A percentile compares a stretch with the other conserved stretches of the same genome.
phyloP scores from a whole-genome alignment of 139 green algal species.

The Cymbomonas tetramitiformis region DNA sequence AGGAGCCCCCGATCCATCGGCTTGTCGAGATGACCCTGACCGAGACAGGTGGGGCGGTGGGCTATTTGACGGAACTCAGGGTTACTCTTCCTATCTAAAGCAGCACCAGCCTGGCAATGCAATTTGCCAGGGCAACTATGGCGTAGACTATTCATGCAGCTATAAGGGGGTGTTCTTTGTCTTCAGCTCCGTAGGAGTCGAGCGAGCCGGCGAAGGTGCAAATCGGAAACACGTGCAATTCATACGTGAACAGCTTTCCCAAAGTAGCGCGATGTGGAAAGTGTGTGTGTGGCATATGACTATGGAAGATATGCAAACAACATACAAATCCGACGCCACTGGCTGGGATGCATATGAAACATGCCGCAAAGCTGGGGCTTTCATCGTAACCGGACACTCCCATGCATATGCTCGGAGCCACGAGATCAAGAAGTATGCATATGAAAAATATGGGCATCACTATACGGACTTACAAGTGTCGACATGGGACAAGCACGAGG shows the following conservation, averaged over 20 bases:
- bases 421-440: not conserved
- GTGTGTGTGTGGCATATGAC: conserved; percentile 17
- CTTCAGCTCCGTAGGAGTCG: not conserved
- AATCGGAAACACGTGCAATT: conserved; percentile 3
- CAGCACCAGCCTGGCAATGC: not conserved
- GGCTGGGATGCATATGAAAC: conserved; percentile 11
- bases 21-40: too few species aligned
- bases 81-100: not conserved
- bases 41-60: too few species aligned
- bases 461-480: not conserved
- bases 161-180: not conserved
- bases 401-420: conserved; percentile 1
- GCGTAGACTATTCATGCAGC: not conserved
- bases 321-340: conserved; percentile 6
- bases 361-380: conserved; percentile 8
- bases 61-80: too few species aligned
- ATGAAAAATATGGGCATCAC: not conserved
- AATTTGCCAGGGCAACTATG: not conserved
- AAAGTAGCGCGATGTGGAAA: not conserved
- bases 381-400: conserved; percentile 12
- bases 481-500: not conserved
- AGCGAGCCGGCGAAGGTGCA: not conserved
- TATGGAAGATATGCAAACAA: conserved; percentile 3
- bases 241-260: not conserved
- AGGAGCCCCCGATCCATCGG: not conserved